phyloP scores from a whole-genome alignment of 108 stramenopile species.

The Cyclotella sp. region DNA sequence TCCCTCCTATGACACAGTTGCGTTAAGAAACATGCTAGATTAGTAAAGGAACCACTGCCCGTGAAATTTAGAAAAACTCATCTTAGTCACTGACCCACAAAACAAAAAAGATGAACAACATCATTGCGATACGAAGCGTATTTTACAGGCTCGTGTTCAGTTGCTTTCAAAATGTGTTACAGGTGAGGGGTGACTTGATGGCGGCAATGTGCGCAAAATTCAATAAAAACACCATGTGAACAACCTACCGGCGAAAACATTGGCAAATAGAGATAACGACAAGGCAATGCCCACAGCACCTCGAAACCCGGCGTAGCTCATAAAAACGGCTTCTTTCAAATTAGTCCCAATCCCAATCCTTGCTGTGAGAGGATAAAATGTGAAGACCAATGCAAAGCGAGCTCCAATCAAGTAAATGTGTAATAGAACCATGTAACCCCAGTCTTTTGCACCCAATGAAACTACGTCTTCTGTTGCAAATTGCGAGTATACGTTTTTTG shows the following conservation, averaged over 20 bases:
- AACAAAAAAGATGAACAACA: neutral
- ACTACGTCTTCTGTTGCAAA: neutral
- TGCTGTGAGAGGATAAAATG: constrained; percentile 31
- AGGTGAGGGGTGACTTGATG: neutral
- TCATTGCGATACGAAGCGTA: constrained; percentile 1
- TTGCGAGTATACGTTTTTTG: constrained; percentile 6
- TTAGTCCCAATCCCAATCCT: constrained; percentile 43
- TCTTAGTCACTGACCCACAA: neutral
- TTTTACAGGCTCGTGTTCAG: neutral
- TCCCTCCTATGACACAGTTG: neutral
- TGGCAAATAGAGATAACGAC: constrained; percentile 35
- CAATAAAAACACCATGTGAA: neutral
- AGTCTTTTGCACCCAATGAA: constrained; percentile 9
- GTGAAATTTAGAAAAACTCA: neutral
- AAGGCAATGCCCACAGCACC: constrained; percentile 54
- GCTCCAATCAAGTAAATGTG: constrained; percentile 29
- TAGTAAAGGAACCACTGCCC: neutral
- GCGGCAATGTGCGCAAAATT: too few species aligned
- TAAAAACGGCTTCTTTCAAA: constrained; percentile 41
- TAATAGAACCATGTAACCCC: constrained; percentile 40
- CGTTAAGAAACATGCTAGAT: neutral
- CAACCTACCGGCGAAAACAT: neutral
- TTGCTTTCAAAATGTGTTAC: neutral
- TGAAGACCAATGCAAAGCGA: constrained; percentile 43
- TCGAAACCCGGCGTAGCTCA: constrained; percentile 42